Evolutionary conservation across 495 filamentous ascomycete species (phyloP).

Genomic region (Aspergillus egyptiacus): DNA sequence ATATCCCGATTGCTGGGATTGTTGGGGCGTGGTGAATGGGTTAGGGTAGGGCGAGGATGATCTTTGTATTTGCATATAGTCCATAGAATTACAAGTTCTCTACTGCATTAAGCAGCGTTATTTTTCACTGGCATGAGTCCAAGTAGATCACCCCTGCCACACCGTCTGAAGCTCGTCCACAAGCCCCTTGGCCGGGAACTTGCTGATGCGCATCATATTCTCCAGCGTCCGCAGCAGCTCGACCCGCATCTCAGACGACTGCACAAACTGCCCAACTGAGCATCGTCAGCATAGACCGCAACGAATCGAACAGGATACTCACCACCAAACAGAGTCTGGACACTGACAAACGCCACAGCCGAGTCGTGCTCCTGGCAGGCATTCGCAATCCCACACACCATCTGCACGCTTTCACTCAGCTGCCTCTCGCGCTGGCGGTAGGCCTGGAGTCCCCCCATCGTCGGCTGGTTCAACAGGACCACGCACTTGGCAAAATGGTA

Average conservation of each 20-base stretch:
- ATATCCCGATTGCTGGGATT: slow-evolving; percentile 31
- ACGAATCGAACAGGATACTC: neutral
- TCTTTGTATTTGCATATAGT: neutral
- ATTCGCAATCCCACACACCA: slow-evolving; percentile 16
- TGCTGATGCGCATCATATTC: slow-evolving; percentile 10
- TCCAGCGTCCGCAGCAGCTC: slow-evolving; percentile 5
- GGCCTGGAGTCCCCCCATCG: slow-evolving; percentile 20
- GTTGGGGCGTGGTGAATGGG: slow-evolving; percentile 34
- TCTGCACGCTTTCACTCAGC: slow-evolving; percentile 7
- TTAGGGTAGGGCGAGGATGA: too few species aligned
- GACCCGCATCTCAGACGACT: slow-evolving; percentile 3
- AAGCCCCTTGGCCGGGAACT: slow-evolving; percentile 6
- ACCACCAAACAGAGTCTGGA: slow-evolving; percentile 9
- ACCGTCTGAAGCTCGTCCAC: slow-evolving; percentile 7
- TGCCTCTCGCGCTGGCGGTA: slow-evolving; percentile 11
- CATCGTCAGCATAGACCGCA: neutral
- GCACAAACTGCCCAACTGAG: slow-evolving; percentile 9
- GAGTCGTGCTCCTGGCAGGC: slow-evolving; percentile 10
- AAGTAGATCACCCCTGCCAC: neutral
- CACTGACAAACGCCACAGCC: slow-evolving; percentile 9
- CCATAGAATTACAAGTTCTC: neutral
- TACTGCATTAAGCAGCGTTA: neutral
- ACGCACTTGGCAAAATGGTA: slow-evolving; percentile 20
- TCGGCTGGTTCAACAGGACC: slow-evolving; percentile 23
- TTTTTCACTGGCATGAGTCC: neutral